Evolutionary conservation across 768 basidiomycete species (phyloP), one percentile per base, ranked within the genome.

Genomic region (Candolleomyces aberdarensis): DNA sequence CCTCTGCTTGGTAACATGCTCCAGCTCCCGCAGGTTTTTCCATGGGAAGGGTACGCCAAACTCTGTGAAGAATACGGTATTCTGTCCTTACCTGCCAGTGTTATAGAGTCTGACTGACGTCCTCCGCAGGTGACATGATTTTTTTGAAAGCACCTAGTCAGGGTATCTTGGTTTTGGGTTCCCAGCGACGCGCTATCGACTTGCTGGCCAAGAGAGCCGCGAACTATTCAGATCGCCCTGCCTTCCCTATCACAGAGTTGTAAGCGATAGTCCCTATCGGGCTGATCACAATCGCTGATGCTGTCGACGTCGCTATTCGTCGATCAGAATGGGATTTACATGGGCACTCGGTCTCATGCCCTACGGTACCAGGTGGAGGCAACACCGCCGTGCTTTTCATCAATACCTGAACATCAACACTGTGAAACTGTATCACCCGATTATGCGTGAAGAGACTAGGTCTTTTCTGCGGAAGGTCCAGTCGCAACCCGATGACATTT

Each of bases 1-100:
- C 79, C 80, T 2, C 56, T 81, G 14, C 39, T 81, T 26, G 80
- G 80, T 1, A 82, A 82, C 61, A 63, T 79, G 19, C 66, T 77
- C 1, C 76, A 80, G 40, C 73, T 80, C 71, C 80, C 80, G 10
- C 68, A 70, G 11, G 48, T 62, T 19, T 70, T 70, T 26, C 70
- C 72, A 11, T 81, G 78, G 77, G 57, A 77, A 62, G 67, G 70
- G 14, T 78, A 75, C 55, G 22, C 69, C 2, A 63, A 73, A 41
- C 80, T 78, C 77, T 71, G 69, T 31, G 64, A 71, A 54, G 66
- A 75, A 68, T 78, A 73, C 52, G 75, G 79, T 68, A 5, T 15
- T 20, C 20, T 1, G 7, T 20, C 15, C 8, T 2, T 7, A 3
- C 26, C 26, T 26, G 26, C 26, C 26, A 26, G 3, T 19, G 5